Evolutionary conservation across 306 rosid genomes (phyloP), one percentile per base, ranked within the genome.

Genomic region (Lotus japonicus): DNA sequence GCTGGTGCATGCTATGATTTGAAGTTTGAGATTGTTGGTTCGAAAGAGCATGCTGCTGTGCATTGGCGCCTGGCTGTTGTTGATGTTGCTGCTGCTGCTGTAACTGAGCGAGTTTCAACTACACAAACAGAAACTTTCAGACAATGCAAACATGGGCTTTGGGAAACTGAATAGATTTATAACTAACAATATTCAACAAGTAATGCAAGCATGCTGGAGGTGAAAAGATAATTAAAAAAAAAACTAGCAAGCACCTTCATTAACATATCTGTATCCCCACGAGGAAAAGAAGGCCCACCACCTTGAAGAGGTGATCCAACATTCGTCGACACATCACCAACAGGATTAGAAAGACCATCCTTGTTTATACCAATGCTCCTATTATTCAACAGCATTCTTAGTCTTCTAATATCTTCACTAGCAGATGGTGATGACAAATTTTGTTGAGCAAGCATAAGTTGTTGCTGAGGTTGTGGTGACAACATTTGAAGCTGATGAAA

Each of bases 401-500:
- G 77, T 73, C 97, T 85, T 79, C 97, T 76, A 70, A 66, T 83
- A 8, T 95, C 99, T 61, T 95, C 99, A 66, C 79, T 83, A 18
- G 77, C 84, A 70, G 99, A 85, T 43, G 99, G 87, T 6, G 99
- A 85, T 38, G 97, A 80, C 82, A 95, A 69, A 81, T 79, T 88
- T 77, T 87, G 99, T 73, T 94, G 99, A 17, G 99, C 97, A 62
- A 95, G 88, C 92, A 95, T 61, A 64, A 95, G 85, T 75, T 91
- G 96, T 50, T 91, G 98, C 73, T 87, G 97, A 78, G 89, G 97
- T 36, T 94, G 99, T 7, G 95, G 95, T 11, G 99, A 73, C 88
- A 95, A 77, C 99, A 95, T 90, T 75, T 87, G 99, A 54, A 95
- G 86, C 82, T 90, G 99, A 77, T 84, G 97, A 83, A 87, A 94